These are phyloP conservation scores for Backusella psychrophila DNA, from an alignment of 192 early-diverging fungal species.

Conservation along the genomic window DNA sequence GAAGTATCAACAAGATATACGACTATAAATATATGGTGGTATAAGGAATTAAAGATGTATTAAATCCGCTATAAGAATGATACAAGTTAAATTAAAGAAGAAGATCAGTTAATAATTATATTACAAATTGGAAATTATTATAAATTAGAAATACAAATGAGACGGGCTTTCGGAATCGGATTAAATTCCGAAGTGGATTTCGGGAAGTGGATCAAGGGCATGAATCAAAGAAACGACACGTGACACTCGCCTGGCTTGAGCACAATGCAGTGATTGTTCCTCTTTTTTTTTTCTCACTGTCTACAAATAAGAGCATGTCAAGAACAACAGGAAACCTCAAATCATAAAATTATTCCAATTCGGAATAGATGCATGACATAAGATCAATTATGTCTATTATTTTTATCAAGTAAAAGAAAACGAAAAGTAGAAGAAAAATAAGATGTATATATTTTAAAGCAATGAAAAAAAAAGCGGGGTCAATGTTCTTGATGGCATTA, in stretches of 20 bases:
- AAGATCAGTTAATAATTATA: not conserved
- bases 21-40: not conserved
- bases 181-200: not conserved
- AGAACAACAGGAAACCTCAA: not conserved
- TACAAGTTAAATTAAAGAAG: not conserved
- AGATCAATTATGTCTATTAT: not conserved
- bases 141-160: not conserved
- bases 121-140: not conserved
- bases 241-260: not conserved
- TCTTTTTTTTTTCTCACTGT: conserved; percentile 2
- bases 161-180: not conserved
- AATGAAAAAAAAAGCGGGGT: not conserved
- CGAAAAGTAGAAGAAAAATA: not conserved
- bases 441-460: not conserved
- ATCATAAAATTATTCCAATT: not conserved
- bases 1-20: not conserved
- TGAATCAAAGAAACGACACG: not conserved
- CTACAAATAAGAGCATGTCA: not conserved
- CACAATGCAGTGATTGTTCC: not conserved
- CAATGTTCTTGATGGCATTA: not conserved
- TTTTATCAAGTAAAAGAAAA: not conserved
- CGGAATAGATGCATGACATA: not conserved
- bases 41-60: not conserved
- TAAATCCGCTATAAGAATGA: not conserved
- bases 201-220: not conserved